phyloP scores from a whole-genome alignment of 2,329 filamentous ascomycete species.

The Periconia macrospinosa region DNA sequence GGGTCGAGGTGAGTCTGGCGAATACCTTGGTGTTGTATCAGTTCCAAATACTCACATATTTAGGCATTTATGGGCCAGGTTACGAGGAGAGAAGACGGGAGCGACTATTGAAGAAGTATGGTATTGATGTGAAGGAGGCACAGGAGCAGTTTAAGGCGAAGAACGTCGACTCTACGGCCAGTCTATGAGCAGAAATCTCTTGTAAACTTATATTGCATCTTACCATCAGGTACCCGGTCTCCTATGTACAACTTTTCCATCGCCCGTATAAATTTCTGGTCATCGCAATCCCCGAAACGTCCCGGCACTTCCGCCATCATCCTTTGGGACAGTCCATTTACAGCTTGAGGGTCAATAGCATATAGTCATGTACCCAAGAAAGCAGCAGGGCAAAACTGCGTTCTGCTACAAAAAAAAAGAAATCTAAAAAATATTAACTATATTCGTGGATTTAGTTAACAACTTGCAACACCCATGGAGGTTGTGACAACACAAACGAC shows the following conservation, averaged over 20 bases:
- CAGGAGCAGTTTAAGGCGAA: conserved; percentile 17
- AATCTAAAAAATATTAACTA: too few species aligned
- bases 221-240: background rate
- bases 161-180: conserved; percentile 7
- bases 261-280: too few species aligned
- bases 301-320: too few species aligned
- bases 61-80: conserved; percentile 78
- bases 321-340: too few species aligned
- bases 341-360: too few species aligned
- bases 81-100: conserved; percentile 83
- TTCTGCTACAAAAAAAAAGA: too few species aligned
- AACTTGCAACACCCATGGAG: too few species aligned
- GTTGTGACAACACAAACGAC: too few species aligned
- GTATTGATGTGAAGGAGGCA: conserved; percentile 67
- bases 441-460: too few species aligned
- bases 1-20: conserved; percentile 69
- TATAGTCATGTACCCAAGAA: too few species aligned
- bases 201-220: conserved; percentile 10
- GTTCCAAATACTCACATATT: conserved; percentile 13
- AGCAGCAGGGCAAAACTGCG: too few species aligned
- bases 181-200: conserved; percentile 5
- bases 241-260: background rate
- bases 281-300: too few species aligned
- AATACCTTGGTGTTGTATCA: background rate
- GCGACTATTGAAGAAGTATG: conserved; percentile 83